phyloP scores from a whole-genome alignment of 768 basidiomycete genomes.

The Aureoboletus auriporus region DNA sequence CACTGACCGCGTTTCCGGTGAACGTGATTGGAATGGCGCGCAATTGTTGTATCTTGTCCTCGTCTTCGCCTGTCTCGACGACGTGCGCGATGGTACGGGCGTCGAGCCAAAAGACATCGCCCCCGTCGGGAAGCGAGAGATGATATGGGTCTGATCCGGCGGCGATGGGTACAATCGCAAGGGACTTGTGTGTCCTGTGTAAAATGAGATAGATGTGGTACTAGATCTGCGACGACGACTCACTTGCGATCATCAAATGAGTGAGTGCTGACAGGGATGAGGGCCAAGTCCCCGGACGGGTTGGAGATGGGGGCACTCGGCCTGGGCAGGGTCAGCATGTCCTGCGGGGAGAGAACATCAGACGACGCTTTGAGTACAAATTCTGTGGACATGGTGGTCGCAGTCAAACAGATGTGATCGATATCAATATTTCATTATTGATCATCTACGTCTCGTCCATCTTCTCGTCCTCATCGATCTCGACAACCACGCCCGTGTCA shows the following conservation, averaged over 20 bases:
- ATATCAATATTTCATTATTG: neutral
- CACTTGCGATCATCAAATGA: slow-evolving; percentile 73
- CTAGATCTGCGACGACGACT: slow-evolving; percentile 18
- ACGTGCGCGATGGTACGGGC: slow-evolving; percentile 67
- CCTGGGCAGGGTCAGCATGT: slow-evolving; percentile 65
- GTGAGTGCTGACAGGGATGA: slow-evolving; percentile 64
- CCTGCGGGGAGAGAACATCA: slow-evolving; percentile 65
- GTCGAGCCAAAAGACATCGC: slow-evolving; percentile 78
- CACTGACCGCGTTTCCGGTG: slow-evolving; percentile 31
- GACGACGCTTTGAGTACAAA: slow-evolving; percentile 58
- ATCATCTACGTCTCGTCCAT: slow-evolving; percentile 49
- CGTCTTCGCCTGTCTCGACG: slow-evolving; percentile 47
- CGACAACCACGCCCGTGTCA: slow-evolving; percentile 56
- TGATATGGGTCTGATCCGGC: slow-evolving; percentile 46
- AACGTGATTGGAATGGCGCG: slow-evolving; percentile 56
- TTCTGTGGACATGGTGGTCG: slow-evolving; percentile 31
- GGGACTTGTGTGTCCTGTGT: slow-evolving; percentile 65
- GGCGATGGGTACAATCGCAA: slow-evolving; percentile 59
- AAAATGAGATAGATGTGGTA: neutral
- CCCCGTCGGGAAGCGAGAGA: slow-evolving; percentile 60
- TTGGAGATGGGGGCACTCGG: slow-evolving; percentile 69
- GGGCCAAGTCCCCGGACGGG: slow-evolving; percentile 59
- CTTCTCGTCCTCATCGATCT: slow-evolving; percentile 43
- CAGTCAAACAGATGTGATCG: slow-evolving; percentile 28
- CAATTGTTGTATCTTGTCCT: slow-evolving; percentile 48